Evolutionary conservation across 768 basidiomycete species (phyloP).

Genomic region (Boletus rubescentipes): DNA sequence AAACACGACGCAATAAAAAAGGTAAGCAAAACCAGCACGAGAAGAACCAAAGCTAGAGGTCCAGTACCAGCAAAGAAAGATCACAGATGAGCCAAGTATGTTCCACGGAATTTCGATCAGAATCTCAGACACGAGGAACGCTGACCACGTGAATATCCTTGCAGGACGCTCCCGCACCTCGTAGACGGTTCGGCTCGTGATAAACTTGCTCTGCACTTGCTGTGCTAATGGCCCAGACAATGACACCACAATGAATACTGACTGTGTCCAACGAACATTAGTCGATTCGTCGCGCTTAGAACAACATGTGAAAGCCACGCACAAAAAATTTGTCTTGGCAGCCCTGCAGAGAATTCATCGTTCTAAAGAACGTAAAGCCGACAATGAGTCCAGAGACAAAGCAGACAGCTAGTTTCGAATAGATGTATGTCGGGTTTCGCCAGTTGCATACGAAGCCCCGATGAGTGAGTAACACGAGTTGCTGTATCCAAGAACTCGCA

Average conservation of each 20-base stretch:
- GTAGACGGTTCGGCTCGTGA: constrained; percentile 54
- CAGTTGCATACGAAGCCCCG: too few species aligned
- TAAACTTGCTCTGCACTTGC: constrained; percentile 60
- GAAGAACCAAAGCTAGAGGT: constrained; percentile 39
- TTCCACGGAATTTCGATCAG: constrained; percentile 49
- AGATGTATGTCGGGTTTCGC: constrained; percentile 41
- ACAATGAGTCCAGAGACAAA: constrained; percentile 35
- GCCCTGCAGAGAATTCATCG: constrained; percentile 38
- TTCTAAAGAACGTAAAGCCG: constrained; percentile 45
- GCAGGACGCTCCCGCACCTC: constrained; percentile 64
- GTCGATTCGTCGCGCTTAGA: neutral
- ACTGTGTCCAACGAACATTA: constrained; percentile 30
- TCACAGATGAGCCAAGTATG: constrained; percentile 38
- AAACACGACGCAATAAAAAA: constrained; percentile 37
- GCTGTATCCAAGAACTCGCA: constrained; percentile 40
- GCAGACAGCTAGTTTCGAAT: constrained; percentile 40
- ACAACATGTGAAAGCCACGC: neutral
- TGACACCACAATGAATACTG: constrained; percentile 52
- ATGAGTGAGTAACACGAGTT: constrained; percentile 33
- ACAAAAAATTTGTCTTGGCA: constrained; percentile 46
- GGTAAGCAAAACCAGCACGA: constrained; percentile 41
- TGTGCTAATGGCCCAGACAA: constrained; percentile 47
- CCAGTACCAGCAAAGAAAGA: constrained; percentile 52
- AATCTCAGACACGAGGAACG: constrained; percentile 53
- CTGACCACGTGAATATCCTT: constrained; percentile 63